Evolutionary conservation across 1,284 basidiomycete species (phyloP).

Genomic region (Xerocomus amazonicus): DNA sequence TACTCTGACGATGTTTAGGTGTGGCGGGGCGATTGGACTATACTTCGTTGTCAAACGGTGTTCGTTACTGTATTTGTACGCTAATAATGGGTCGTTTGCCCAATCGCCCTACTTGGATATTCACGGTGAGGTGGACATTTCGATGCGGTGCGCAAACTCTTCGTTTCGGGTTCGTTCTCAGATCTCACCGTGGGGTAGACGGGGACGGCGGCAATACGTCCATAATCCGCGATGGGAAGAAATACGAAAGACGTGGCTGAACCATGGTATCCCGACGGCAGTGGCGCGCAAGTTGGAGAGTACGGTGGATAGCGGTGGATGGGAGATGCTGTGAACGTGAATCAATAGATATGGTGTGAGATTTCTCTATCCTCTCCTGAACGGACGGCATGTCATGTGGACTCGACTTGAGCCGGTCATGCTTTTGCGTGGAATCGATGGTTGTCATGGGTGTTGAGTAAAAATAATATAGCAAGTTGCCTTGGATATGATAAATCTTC

Average conservation of each 20-base stretch:
- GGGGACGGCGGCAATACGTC: slow-evolving; percentile 85
- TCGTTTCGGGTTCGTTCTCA: too few relatives aligned
- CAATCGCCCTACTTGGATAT: slow-evolving; percentile 92
- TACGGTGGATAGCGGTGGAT: slow-evolving; percentile 86
- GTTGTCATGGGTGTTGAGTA: too few relatives aligned
- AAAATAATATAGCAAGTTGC: too few relatives aligned
- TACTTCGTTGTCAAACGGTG: slow-evolving; percentile 94
- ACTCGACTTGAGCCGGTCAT: too few relatives aligned
- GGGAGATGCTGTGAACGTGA: slow-evolving; percentile 72
- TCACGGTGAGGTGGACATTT: slow-evolving; percentile 92
- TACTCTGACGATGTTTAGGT: slow-evolving; percentile 46
- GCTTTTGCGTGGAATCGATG: too few relatives aligned
- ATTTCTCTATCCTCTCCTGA: too few relatives aligned
- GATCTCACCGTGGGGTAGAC: slow-evolving; percentile 39
- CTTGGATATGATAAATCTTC: too few relatives aligned
- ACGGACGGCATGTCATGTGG: too few relatives aligned
- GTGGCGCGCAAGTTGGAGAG: slow-evolving; percentile 89
- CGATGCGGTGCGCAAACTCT: slow-evolving; percentile 67
- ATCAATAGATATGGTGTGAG: too few relatives aligned
- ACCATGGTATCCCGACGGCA: slow-evolving; percentile 86
- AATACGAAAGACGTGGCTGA: slow-evolving; percentile 85
- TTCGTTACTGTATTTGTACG: slow-evolving; percentile 88
- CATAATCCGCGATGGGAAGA: slow-evolving; percentile 91
- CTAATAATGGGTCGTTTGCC: slow-evolving; percentile 84
- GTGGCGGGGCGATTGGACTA: slow-evolving; percentile 84